Percentiles rank a stretch among this genome's conserved stretches.
phyloP scores from a whole-genome alignment of 2,329 filamentous ascomycete species.

The Hypoxylon sp. region DNA sequence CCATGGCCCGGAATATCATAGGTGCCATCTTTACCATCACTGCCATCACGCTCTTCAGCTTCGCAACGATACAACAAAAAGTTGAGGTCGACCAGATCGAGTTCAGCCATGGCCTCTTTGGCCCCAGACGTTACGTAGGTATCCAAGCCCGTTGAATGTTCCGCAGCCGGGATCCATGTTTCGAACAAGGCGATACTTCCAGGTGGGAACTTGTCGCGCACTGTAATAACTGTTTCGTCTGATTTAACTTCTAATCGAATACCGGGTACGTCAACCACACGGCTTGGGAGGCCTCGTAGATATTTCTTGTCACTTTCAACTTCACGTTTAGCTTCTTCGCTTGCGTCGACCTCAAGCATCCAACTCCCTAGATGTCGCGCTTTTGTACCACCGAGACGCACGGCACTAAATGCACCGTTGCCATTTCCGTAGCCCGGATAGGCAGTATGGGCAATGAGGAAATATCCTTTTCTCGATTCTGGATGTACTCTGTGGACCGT shows the following conservation, averaged over 20 bases:
- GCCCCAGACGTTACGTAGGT: conserved; percentile 88
- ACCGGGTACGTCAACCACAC: conserved; percentile 80
- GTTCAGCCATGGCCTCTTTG: conserved; percentile 80
- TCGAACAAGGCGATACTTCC: conserved; percentile 96
- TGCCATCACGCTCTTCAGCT: conserved; percentile 86
- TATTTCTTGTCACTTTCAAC: conserved; percentile 78
- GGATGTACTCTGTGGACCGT: conserved; percentile 97
- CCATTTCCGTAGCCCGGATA: conserved; percentile 92
- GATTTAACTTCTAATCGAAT: conserved; percentile 80
- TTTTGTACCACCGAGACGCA: conserved; percentile 85
- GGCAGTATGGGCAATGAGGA: conserved; percentile 95
- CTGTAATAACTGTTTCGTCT: conserved; percentile 82
- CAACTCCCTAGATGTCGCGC: conserved; percentile 90
- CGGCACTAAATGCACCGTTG: conserved; percentile 83
- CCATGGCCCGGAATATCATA: conserved; percentile 90
- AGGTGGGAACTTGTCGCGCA: conserved; percentile 88
- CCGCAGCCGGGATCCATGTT: conserved; percentile 92
- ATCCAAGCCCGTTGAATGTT: conserved; percentile 87
- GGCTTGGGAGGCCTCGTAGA: conserved; percentile 87
- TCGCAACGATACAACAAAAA: conserved; percentile 93
- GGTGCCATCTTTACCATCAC: conserved; percentile 84
- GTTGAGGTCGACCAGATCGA: conserved; percentile 88
- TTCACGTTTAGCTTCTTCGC: conserved; percentile 75
- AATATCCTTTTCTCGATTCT: conserved; percentile 91
- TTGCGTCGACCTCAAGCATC: conserved; percentile 90